phyloP scores from a whole-genome alignment of 2,329 filamentous ascomycete genomes.

The Epicoccum sorghinum region DNA sequence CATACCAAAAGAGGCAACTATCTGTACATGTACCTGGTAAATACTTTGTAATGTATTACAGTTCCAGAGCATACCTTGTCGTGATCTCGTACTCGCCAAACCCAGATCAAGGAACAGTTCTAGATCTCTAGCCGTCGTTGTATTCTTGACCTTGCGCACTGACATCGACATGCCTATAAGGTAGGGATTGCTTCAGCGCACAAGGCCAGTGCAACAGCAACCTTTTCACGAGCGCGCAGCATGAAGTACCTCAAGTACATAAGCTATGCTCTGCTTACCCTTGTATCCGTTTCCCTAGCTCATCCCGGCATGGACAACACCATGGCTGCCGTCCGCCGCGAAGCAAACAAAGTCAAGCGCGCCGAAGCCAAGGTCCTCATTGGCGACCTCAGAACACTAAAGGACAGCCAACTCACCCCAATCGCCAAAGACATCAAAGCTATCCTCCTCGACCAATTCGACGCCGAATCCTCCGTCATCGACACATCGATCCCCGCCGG shows the following conservation, averaged over 20 bases:
- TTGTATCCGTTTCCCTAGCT: conserved; percentile 18
- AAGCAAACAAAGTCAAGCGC: conserved; percentile 19
- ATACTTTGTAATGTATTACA: conserved; percentile 4
- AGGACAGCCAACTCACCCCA: conserved; percentile 16
- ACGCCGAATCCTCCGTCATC: conserved; percentile 15
- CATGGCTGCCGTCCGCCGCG: conserved; percentile 13
- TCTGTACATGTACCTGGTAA: not conserved
- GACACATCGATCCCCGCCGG: conserved; percentile 16
- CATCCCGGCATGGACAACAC: conserved; percentile 25
- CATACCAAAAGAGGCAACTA: conserved; percentile 1
- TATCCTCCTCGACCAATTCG: conserved; percentile 28
- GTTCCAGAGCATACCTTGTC: not conserved
- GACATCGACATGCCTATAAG: not conserved
- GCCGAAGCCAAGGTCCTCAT: conserved; percentile 26
- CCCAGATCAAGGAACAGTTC: not conserved
- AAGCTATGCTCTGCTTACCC: conserved; percentile 4
- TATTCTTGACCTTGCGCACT: too few relatives aligned
- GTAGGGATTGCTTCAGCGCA: not conserved
- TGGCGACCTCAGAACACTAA: conserved; percentile 27
- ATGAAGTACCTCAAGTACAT: not conserved
- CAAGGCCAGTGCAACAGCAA: not conserved
- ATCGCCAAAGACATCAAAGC: conserved; percentile 27
- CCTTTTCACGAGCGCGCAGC: not conserved
- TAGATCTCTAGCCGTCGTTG: not conserved
- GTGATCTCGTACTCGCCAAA: not conserved